These are phyloP conservation scores for Lithocarpus polystachyus DNA, from an alignment of 306 rosid genomes.

Conservation along the genomic window DNA sequence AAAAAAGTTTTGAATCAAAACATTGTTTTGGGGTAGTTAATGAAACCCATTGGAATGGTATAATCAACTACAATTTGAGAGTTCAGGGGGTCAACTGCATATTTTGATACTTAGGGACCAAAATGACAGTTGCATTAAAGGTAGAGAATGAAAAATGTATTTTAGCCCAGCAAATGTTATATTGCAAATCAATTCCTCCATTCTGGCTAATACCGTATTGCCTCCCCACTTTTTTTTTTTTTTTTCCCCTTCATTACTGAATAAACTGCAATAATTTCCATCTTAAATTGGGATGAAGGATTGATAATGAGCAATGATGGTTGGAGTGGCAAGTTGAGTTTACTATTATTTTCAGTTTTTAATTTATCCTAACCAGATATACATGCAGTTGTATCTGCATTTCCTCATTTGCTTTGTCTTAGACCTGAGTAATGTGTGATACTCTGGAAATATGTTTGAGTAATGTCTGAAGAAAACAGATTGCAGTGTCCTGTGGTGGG, in stretches of 20 bases:
- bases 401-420: background rate
- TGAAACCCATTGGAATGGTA: too few species aligned
- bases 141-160: too few species aligned
- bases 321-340: background rate
- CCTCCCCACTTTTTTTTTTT: background rate
- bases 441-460: background rate
- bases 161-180: background rate
- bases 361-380: background rate
- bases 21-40: too few species aligned
- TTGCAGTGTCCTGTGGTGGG: background rate
- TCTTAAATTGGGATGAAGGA: background rate
- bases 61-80: too few species aligned
- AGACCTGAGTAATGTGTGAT: background rate
- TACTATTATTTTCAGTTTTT: background rate
- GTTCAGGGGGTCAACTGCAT: too few species aligned
- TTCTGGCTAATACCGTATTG: background rate
- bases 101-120: too few species aligned
- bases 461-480: background rate
- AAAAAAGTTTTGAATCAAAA: too few species aligned
- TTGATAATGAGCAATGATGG: background rate
- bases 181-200: background rate
- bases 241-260: background rate
- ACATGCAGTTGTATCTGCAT: background rate
- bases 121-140: too few species aligned
- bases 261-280: background rate